phyloP scores from a whole-genome alignment of 129 eudicot species.

The Flaveria sonorensis region DNA sequence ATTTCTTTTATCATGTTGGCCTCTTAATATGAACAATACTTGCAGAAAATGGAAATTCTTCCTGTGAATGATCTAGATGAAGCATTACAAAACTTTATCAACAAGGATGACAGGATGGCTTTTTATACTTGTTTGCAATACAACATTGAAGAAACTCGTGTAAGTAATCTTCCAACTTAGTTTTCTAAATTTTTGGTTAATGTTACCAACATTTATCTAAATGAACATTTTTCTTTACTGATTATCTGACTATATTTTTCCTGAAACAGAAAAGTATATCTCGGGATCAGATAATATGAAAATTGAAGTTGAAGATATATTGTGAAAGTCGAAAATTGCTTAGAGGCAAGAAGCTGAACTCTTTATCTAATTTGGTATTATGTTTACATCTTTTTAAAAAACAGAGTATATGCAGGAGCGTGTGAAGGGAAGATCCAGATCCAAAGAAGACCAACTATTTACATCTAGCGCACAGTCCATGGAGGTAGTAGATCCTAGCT shows the following conservation, averaged over 20 bases:
- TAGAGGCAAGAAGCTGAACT: slow-evolving; percentile 67
- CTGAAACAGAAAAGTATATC: slow-evolving; percentile 67
- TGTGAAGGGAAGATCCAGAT: slow-evolving; percentile 65
- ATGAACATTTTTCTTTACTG: slow-evolving; percentile 1
- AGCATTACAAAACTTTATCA: slow-evolving; percentile 89
- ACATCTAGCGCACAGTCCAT: slow-evolving; percentile 54
- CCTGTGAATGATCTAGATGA: slow-evolving; percentile 94
- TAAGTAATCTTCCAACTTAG: slow-evolving; percentile 36
- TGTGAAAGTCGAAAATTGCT: slow-evolving; percentile 80
- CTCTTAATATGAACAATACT: not conserved
- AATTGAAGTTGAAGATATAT: slow-evolving; percentile 75
- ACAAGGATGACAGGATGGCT: slow-evolving; percentile 91
- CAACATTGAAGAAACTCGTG: slow-evolving; percentile 96
- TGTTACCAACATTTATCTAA: not conserved
- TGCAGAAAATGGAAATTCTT: slow-evolving; percentile 98
- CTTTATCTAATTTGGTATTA: slow-evolving; percentile 8
- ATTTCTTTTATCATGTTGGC: not conserved
- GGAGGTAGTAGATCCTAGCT: slow-evolving; percentile 48
- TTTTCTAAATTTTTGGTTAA: not conserved
- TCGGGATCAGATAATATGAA: slow-evolving; percentile 62
- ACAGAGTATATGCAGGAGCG: slow-evolving; percentile 59
- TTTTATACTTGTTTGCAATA: slow-evolving; percentile 78
- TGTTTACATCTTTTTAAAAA: not conserved
- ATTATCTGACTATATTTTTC: slow-evolving; percentile 13
- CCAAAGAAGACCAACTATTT: slow-evolving; percentile 54